A percentile compares a stretch with the other conserved stretches of the same genome.
These are phyloP conservation scores for Pleurotus sapidus DNA, from an alignment of 768 basidiomycete species.

Conservation along the genomic window DNA sequence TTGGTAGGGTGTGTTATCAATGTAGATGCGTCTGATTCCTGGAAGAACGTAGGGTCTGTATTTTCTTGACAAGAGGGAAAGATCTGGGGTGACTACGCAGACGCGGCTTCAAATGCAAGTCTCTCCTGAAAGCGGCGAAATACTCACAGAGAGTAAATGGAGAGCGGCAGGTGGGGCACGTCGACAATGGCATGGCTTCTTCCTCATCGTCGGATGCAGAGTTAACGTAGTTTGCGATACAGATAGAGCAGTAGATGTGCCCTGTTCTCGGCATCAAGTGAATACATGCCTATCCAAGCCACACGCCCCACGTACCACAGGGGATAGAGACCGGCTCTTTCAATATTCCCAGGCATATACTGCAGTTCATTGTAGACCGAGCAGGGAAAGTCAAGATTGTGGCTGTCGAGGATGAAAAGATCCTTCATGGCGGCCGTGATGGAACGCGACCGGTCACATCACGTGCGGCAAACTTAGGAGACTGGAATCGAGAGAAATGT, in stretches of 20 bases:
- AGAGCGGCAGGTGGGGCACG: constrained; percentile 1
- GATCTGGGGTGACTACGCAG: constrained; percentile 21
- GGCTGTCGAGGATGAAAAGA: no score
- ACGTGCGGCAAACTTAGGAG: no score
- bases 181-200: background rate
- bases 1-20: constrained; percentile 28
- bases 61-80: constrained; percentile 44
- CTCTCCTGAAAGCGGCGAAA: constrained; percentile 20
- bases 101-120: no score
- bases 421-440: no score
- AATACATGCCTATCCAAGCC: background rate
- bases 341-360: background rate
- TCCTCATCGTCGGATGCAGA: constrained; percentile 1
- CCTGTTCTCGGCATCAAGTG: background rate
- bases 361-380: background rate
- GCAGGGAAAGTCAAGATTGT: background rate
- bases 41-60: constrained; percentile 46
- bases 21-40: constrained; percentile 47
- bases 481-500: no score
- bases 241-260: constrained; percentile 8
- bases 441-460: no score
- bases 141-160: constrained; percentile 14
- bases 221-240: constrained; percentile 8
- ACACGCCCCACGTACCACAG: constrained; percentile 2
- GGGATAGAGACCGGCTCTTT: constrained; percentile 6